Evolutionary conservation across 78 protist genomes (phyloP).

Genomic region (Capsaspora owczarzaki): DNA sequence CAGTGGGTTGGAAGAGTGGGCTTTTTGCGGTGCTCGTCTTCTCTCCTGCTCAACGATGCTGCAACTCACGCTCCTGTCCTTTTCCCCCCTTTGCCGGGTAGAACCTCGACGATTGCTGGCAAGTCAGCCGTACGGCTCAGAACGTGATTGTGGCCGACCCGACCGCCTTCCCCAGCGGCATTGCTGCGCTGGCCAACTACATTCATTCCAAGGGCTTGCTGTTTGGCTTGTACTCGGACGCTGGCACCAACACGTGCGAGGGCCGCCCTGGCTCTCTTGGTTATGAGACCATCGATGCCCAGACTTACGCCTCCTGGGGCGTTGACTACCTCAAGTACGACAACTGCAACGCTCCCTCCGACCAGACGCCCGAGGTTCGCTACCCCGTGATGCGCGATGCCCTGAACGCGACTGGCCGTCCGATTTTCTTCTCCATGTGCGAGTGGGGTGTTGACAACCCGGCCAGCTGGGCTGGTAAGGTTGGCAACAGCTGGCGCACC

Average conservation of each 20-base stretch:
- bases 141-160: conserved; percentile 48
- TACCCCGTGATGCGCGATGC: conserved; percentile 60
- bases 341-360: conserved; percentile 52
- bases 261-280: conserved; percentile 65
- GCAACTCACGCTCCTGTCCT: too few relatives aligned
- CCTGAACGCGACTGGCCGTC: conserved; percentile 46
- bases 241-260: conserved; percentile 71
- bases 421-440: conserved; percentile 55
- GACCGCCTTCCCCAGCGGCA: conserved; percentile 67
- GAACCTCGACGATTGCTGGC: conserved; percentile 14
- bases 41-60: too few relatives aligned
- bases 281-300: conserved; percentile 49
- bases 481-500: conserved; percentile 66
- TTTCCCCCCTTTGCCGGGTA: too few relatives aligned
- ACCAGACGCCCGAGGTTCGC: conserved; percentile 30
- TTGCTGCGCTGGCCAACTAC: conserved; percentile 59
- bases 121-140: background rate
- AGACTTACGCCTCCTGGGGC: conserved; percentile 63
- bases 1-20: too few relatives aligned
- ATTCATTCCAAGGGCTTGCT: conserved; percentile 54
- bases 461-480: conserved; percentile 27
- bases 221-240: conserved; percentile 74
- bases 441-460: conserved; percentile 45
- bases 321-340: conserved; percentile 59
- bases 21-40: too few relatives aligned